Percentiles rank a stretch among this genome's conserved stretches.
Evolutionary conservation across 306 rosid genomes (phyloP).

Genomic region (Ceratonia siliqua): DNA sequence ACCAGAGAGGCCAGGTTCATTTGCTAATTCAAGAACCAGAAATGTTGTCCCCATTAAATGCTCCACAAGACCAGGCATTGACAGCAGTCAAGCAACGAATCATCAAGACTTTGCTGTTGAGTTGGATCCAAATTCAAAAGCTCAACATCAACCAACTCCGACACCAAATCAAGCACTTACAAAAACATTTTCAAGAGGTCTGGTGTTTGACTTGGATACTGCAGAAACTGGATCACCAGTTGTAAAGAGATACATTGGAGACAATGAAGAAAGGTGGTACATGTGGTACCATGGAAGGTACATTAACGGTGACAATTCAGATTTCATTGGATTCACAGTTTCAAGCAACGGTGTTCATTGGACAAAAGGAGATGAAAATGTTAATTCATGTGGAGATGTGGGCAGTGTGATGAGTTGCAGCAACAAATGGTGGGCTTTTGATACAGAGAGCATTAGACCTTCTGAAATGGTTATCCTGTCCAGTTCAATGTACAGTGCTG

Average conservation of each 20-base stretch:
- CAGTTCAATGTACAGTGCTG: constrained; percentile 46
- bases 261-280: constrained; percentile 59
- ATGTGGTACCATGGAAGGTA: constrained; percentile 56
- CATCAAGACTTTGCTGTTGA: not conserved
- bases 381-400: constrained; percentile 32
- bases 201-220: constrained; percentile 47
- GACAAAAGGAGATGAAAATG: constrained; percentile 47
- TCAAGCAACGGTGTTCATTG: constrained; percentile 60
- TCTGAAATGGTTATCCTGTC: constrained; percentile 56
- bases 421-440: constrained; percentile 59
- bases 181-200: constrained; percentile 21
- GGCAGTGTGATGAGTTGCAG: constrained; percentile 47
- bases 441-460: constrained; percentile 46
- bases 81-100: not conserved
- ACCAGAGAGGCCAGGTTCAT: not conserved
- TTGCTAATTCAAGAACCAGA: not conserved
- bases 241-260: constrained; percentile 48
- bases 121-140: not conserved
- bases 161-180: not conserved
- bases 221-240: constrained; percentile 51
- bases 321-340: constrained; percentile 48
- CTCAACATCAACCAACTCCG: not conserved
- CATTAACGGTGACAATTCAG: constrained; percentile 27
- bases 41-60: not conserved
- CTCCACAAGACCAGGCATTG: not conserved